Percentiles rank a stretch among this genome's conserved stretches.
Conservation (phyloP, 2,329 filamentous ascomycete genomes). For the Cytospora schulzeri region DNA sequence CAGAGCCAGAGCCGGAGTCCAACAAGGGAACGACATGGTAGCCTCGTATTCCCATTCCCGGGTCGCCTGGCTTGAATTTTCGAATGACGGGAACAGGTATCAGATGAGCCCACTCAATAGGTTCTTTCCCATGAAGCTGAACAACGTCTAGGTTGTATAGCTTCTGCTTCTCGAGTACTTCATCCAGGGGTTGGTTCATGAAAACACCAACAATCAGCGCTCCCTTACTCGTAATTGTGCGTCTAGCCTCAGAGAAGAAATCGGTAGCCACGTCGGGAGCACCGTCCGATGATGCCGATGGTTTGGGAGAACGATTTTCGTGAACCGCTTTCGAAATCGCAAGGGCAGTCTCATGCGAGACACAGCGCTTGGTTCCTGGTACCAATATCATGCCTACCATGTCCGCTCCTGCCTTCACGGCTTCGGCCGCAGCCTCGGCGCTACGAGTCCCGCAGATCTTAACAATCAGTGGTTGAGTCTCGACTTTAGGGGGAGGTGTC, state of each 20-base stretch:
- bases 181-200: conserved; percentile 82
- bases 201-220: conserved; percentile 92
- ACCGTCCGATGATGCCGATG: not conserved
- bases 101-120: conserved; percentile 84
- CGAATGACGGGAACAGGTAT: conserved; percentile 91
- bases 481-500: conserved; percentile 38
- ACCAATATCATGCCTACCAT: conserved; percentile 92
- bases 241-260: conserved; percentile 58
- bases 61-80: conserved; percentile 76
- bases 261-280: conserved; percentile 54
- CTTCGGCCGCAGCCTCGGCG: conserved; percentile 75
- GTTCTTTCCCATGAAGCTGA: conserved; percentile 90
- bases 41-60: conserved; percentile 72
- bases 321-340: conserved; percentile 82
- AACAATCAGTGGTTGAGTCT: conserved; percentile 62
- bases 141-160: conserved; percentile 81
- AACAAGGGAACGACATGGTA: conserved; percentile 84
- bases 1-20: conserved; percentile 85
- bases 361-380: conserved; percentile 75
- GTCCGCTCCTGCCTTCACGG: conserved; percentile 85
- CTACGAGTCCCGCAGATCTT: conserved; percentile 95
- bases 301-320: conserved; percentile 33
- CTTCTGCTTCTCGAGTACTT: conserved; percentile 77
- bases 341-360: conserved; percentile 75
- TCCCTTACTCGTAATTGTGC: conserved; percentile 52